phyloP scores from a whole-genome alignment of 768 basidiomycete genomes.

The Auriscalpium orientale region DNA sequence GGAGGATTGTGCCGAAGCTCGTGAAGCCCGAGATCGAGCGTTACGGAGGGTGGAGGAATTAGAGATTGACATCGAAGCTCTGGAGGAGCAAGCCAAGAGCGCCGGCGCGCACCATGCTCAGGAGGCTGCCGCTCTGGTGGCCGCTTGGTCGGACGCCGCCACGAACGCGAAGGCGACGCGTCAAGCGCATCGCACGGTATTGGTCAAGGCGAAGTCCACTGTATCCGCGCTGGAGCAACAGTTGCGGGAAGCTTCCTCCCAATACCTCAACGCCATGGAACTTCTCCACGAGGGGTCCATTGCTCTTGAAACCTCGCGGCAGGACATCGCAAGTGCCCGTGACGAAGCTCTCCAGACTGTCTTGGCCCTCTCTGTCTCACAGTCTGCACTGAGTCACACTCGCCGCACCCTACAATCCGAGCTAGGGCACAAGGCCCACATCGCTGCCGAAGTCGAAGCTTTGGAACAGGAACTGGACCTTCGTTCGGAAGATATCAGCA shows the following conservation, averaged over 20 bases:
- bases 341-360: neutral
- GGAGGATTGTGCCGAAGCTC: constrained; percentile 74
- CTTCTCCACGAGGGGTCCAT: neutral
- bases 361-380: neutral
- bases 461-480: constrained; percentile 5
- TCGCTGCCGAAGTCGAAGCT: constrained; percentile 7
- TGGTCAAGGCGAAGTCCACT: neutral
- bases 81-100: constrained; percentile 23
- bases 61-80: constrained; percentile 53
- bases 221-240: neutral
- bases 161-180: constrained; percentile 2
- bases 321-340: neutral
- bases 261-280: neutral
- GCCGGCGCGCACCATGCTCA: constrained; percentile 18
- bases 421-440: neutral
- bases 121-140: constrained; percentile 21
- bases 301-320: neutral
- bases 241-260: neutral
- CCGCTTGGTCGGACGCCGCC: constrained; percentile 13
- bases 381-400: neutral
- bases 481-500: constrained; percentile 4
- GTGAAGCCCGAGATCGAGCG: constrained; percentile 65
- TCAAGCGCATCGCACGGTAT: neutral
- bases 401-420: constrained; percentile 1
- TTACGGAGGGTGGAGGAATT: constrained; percentile 45